These are phyloP conservation scores for Phialemonium atrogriseum DNA, from an alignment of 2,329 filamentous ascomycete species.

Conservation along the genomic window DNA sequence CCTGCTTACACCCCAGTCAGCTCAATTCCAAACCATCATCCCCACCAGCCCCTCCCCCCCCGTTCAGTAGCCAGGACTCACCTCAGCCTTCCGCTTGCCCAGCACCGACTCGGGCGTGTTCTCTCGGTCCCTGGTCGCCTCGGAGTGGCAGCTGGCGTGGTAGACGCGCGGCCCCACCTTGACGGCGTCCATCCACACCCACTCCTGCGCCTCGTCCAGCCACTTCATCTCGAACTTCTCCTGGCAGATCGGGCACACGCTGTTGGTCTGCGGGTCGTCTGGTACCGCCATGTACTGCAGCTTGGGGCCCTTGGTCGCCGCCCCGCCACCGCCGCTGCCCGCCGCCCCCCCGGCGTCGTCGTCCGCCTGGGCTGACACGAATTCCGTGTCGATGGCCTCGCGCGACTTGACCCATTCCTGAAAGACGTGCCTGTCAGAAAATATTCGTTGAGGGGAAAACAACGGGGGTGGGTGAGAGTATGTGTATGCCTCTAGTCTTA, in stretches of 20 bases:
- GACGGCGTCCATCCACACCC: slow-evolving; percentile 89
- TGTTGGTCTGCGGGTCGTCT: slow-evolving; percentile 67
- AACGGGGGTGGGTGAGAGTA: slow-evolving; percentile 10
- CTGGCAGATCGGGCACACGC: slow-evolving; percentile 86
- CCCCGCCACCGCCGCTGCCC: slow-evolving; percentile 29
- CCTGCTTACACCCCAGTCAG: too few relatives aligned
- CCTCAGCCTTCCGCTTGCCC: slow-evolving; percentile 70
- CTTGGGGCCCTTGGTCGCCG: slow-evolving; percentile 39
- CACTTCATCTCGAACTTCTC: slow-evolving; percentile 90
- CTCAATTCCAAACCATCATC: too few relatives aligned
- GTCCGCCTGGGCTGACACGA: slow-evolving; percentile 22
- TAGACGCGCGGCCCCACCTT: slow-evolving; percentile 73
- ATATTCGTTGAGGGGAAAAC: slow-evolving; percentile 8
- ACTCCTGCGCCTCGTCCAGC: slow-evolving; percentile 89
- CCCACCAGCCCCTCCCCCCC: too few relatives aligned
- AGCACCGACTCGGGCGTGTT: slow-evolving; percentile 57
- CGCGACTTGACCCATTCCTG: slow-evolving; percentile 86
- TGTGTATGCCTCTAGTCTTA: too few relatives aligned
- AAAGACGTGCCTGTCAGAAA: too few relatives aligned
- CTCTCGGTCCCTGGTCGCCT: slow-evolving; percentile 59
- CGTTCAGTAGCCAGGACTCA: too few relatives aligned
- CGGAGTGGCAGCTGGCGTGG: slow-evolving; percentile 82
- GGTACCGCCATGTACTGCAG: slow-evolving; percentile 76
- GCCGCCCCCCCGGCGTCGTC: slow-evolving; percentile 28
- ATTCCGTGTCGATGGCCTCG: slow-evolving; percentile 65